phyloP scores from a whole-genome alignment of 257 asterid species.

The Solanum paucissectum region DNA sequence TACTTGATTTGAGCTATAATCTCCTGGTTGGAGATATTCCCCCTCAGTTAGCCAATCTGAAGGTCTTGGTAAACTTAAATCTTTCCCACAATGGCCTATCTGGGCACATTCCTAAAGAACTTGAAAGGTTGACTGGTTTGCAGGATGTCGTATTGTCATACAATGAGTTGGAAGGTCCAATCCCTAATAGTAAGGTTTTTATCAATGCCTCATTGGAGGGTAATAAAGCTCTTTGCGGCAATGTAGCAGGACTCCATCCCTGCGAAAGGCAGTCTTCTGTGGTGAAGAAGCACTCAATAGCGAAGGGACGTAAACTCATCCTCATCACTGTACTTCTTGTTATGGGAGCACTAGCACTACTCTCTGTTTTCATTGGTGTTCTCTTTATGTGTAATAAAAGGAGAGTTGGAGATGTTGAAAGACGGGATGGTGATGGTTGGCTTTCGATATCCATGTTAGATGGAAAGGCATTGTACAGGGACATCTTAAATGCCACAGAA shows the following conservation, averaged over 20 bases:
- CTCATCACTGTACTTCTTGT: not conserved
- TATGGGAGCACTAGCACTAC: not conserved
- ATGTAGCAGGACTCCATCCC: not conserved
- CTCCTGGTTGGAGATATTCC: not conserved
- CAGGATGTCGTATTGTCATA: not conserved
- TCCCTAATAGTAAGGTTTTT: not conserved
- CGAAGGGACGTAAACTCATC: not conserved
- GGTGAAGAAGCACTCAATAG: not conserved
- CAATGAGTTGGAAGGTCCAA: not conserved
- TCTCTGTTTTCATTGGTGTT: not conserved
- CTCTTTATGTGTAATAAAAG: too few species aligned
- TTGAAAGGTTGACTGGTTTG: not conserved
- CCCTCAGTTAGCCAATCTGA: not conserved
- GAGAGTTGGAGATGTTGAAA: too few species aligned
- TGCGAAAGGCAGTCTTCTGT: not conserved
- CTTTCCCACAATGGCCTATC: not conserved
- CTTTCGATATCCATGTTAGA: too few species aligned
- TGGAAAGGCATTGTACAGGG: too few species aligned
- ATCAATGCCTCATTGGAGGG: not conserved
- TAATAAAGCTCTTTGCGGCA: slow-evolving; percentile 2
- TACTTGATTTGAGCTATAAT: not conserved
- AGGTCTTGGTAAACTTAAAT: not conserved
- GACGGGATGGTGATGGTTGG: too few species aligned
- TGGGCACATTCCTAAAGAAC: not conserved
- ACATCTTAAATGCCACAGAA: not conserved